A percentile compares a stretch with the other conserved stretches of the same genome.
Evolutionary conservation across 2,329 filamentous ascomycete species (phyloP).

Genomic region (Neonectria punicea): DNA sequence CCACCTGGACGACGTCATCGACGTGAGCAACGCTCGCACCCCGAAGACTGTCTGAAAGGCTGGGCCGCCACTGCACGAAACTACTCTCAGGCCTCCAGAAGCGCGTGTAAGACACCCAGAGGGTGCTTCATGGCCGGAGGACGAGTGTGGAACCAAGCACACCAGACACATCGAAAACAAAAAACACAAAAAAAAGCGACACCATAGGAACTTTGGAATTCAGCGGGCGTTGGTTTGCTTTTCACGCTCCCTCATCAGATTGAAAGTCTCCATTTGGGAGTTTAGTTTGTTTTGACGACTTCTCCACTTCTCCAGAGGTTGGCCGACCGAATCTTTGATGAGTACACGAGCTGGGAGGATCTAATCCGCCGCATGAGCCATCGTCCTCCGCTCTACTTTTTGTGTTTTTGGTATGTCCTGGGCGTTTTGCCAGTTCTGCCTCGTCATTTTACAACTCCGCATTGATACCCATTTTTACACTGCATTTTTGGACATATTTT

Average conservation of each 20-base stretch:
- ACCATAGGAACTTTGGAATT: conserved; percentile 34
- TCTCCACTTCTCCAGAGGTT: conserved; percentile 64
- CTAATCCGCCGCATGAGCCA: conserved; percentile 42
- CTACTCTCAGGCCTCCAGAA: conserved; percentile 37
- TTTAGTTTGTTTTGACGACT: conserved; percentile 46
- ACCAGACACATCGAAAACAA: conserved; percentile 38
- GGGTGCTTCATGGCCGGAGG: conserved; percentile 37
- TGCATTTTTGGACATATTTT: conserved; percentile 32
- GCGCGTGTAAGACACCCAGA: conserved; percentile 30
- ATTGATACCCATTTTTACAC: conserved; percentile 40
- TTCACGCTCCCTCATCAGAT: conserved; percentile 61
- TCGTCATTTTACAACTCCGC: conserved; percentile 37
- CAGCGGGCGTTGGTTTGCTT: conserved; percentile 48
- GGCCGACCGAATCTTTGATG: conserved; percentile 59
- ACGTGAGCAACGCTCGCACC: conserved; percentile 76
- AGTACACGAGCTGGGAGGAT: conserved; percentile 55
- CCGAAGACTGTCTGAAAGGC: conserved; percentile 65
- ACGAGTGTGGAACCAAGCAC: conserved; percentile 33
- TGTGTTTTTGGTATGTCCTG: conserved; percentile 31
- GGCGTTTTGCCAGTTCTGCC: conserved; percentile 27
- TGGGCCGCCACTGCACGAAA: conserved; percentile 11
- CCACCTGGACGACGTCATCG: conserved; percentile 95
- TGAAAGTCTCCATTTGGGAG: conserved; percentile 59
- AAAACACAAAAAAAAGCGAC: conserved; percentile 39
- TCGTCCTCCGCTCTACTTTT: conserved; percentile 47